A percentile compares a stretch with the other conserved stretches of the same genome.
Conservation (phyloP, 805 yeast species). For the Kodamaea leandrae region DNA sequence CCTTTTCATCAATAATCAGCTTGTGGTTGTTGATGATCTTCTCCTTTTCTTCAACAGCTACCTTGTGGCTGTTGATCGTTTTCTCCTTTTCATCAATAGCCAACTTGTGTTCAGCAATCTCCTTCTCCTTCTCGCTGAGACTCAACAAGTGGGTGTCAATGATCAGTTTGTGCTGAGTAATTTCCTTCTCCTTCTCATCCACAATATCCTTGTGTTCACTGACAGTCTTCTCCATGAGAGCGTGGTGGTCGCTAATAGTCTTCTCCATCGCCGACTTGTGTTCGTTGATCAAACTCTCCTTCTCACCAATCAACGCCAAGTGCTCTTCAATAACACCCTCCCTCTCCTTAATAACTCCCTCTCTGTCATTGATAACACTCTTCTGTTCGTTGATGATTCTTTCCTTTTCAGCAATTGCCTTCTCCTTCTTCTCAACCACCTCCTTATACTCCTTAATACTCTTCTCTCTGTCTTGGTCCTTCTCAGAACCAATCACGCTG, state of each 20-base stretch:
- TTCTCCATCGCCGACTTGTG: too few relatives aligned
- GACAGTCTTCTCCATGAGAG: too few relatives aligned
- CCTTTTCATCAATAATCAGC: neutral
- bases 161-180: neutral
- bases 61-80: neutral
- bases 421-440: neutral
- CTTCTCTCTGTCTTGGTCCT: neutral
- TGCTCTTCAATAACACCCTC: neutral
- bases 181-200: neutral
- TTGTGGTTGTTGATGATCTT: neutral
- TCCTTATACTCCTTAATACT: neutral
- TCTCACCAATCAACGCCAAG: too few relatives aligned
- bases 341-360: neutral
- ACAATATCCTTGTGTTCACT: neutral
- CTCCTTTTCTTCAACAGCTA: neutral
- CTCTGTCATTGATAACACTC: neutral
- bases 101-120: neutral
- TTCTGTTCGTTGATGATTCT: neutral
- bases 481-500: neutral
- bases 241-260: too few relatives aligned
- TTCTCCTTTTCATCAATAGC: neutral
- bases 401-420: neutral
- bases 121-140: neutral
- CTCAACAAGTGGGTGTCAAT: neutral
- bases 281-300: too few relatives aligned